Conservation (phyloP, 2,329 filamentous ascomycete species). For the Trichoderma harzianum region DNA sequence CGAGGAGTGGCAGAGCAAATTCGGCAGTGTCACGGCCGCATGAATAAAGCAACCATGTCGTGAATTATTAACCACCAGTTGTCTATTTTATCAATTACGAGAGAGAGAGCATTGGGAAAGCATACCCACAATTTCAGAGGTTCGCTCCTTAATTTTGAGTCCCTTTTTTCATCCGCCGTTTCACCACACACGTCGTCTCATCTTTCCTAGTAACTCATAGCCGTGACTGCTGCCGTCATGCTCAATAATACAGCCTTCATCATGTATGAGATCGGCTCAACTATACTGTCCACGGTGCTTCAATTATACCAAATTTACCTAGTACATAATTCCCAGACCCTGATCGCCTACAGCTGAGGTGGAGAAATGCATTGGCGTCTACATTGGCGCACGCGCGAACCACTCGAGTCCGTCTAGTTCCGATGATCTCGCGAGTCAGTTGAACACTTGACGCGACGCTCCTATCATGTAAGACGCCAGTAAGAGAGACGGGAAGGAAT, state of each 20-base stretch:
- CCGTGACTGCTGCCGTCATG: not conserved
- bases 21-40: not conserved
- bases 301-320: not conserved
- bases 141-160: not conserved
- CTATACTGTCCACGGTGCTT: not conserved
- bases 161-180: not conserved
- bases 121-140: not conserved
- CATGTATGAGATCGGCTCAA: not conserved
- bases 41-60: not conserved
- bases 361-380: not conserved
- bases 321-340: too few relatives aligned
- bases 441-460: not conserved
- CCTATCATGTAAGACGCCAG: not conserved
- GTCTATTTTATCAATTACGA: not conserved
- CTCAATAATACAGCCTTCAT: not conserved
- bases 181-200: not conserved
- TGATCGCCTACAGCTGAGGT: not conserved
- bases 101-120: not conserved
- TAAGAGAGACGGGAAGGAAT: not conserved
- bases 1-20: conserved; percentile 46
- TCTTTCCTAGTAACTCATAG: not conserved
- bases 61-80: not conserved
- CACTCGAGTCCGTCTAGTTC: not conserved
- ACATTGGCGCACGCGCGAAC: not conserved
- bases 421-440: conserved; percentile 5